These are phyloP conservation scores for Tolypocladium paradoxum DNA, from an alignment of 2,329 filamentous ascomycete species.

Conservation along the genomic window DNA sequence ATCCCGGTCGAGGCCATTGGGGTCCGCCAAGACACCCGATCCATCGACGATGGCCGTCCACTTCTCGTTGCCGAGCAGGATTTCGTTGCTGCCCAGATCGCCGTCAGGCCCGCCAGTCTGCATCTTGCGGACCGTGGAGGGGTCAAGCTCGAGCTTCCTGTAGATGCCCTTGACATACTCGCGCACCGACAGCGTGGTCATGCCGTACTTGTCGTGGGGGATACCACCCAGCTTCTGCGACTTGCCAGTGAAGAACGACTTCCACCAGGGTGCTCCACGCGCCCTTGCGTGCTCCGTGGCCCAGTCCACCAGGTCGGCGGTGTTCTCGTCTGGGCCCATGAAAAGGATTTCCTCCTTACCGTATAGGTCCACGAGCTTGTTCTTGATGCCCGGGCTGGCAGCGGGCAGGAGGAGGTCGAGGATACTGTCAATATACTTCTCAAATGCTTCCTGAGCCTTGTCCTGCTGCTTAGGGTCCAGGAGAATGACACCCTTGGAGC, in stretches of 20 bases:
- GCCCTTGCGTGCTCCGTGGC: conserved; percentile 87
- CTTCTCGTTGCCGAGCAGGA: conserved; percentile 88
- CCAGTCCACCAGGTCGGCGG: conserved; percentile 93
- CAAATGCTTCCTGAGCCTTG: conserved; percentile 82
- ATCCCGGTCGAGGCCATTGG: conserved; percentile 72
- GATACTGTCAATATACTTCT: conserved; percentile 99
- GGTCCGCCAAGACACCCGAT: conserved; percentile 87
- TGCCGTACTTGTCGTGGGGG: conserved; percentile 90
- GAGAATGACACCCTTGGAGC: conserved; percentile 94
- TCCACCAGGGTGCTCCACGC: conserved; percentile 95
- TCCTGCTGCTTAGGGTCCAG: conserved; percentile 92
- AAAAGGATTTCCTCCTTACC: conserved; percentile 95
- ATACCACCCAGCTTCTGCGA: conserved; percentile 93
- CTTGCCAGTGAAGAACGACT: conserved; percentile 99
- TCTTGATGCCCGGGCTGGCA: conserved; percentile 92
- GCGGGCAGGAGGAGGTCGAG: conserved; percentile 87
- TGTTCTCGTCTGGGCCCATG: conserved; percentile 98
- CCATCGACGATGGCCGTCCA: conserved; percentile 96
- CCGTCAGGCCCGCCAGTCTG: conserved; percentile 96
- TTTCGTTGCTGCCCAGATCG: conserved; percentile 95
- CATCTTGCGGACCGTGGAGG: conserved; percentile 77
- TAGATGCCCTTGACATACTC: conserved; percentile 97
- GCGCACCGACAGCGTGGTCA: conserved; percentile 94
- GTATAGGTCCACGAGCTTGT: conserved; percentile 91
- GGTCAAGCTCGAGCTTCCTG: conserved; percentile 85